These are phyloP conservation scores for Cladorrhinum sp. DNA, from an alignment of 2,329 filamentous ascomycete genomes.

Conservation along the genomic window DNA sequence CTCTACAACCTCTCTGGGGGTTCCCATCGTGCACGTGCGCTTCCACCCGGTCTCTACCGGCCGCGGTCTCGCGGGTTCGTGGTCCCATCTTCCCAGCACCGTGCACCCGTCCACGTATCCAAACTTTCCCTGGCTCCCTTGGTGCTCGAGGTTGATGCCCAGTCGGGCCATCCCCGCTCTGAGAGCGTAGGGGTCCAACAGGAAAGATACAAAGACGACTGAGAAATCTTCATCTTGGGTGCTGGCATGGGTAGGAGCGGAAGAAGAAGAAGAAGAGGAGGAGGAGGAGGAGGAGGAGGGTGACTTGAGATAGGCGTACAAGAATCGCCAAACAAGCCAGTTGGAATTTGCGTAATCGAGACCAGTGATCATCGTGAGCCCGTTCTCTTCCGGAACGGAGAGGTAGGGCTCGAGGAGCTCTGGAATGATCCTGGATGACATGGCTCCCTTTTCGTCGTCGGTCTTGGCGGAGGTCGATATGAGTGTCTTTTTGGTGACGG, in stretches of 20 bases:
- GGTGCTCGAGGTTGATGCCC: conserved; percentile 66
- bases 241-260: too few species aligned
- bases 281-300: neutral
- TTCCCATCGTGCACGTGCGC: conserved; percentile 31
- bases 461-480: too few species aligned
- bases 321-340: conserved; percentile 60
- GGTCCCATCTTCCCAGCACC: conserved; percentile 36
- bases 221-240: conserved; percentile 31
- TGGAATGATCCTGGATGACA: conserved; percentile 54
- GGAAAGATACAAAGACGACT: conserved; percentile 78
- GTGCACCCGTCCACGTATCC: conserved; percentile 73
- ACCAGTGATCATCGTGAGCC: conserved; percentile 65
- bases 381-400: conserved; percentile 52
- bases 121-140: conserved; percentile 58
- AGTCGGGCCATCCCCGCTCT: conserved; percentile 64
- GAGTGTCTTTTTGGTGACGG: too few species aligned
- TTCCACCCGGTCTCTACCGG: too few species aligned
- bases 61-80: conserved; percentile 1
- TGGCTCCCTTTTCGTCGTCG: conserved; percentile 21
- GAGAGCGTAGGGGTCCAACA: conserved; percentile 79
- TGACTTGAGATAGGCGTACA: conserved; percentile 45
- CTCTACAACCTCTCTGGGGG: conserved; percentile 37
- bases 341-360: conserved; percentile 63
- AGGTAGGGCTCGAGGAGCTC: conserved; percentile 64
- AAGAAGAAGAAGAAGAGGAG: too few species aligned